Evolutionary conservation across 345 rosid species (phyloP), one percentile per base, ranked within the genome.

Genomic region (Populus tremula): DNA sequence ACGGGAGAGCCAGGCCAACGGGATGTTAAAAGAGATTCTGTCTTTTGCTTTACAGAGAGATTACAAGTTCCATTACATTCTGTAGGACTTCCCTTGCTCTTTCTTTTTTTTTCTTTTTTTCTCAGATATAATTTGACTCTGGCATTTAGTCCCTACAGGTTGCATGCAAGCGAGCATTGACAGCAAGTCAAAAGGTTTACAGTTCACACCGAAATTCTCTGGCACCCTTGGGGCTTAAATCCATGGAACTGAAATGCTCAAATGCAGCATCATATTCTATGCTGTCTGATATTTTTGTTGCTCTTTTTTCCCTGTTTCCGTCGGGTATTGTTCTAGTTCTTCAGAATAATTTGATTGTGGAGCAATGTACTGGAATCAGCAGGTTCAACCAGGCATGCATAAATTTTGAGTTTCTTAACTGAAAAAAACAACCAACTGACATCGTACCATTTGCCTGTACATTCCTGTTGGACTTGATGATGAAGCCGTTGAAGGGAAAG

Each of bases 21-120:
- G 75, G 69, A 61, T 69, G 17, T 59, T 27, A 76, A 73, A 54
- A 54, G 50, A 41, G 36, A 59, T 23, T 2, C 53, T 47, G 18
- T 27, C 4, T 23, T 47, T 64, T 75, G 54, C 27, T 64, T 23
- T 43, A 21, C 41, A 21, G 31, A 45, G 39, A 71, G 66, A 66
- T 53, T 31, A 38, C 29, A 27, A 27, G 59, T 56, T 45, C 54
- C 47, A 20, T 14, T 64, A 41, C 62, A 59, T 53, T 31, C 10
- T 62, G 45, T 18, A 59, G 64, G 20, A 0, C 16, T 14, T 11
- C 53, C 1, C 8, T 29, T 9, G 10, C 45, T 23, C 72, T 17
- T 27, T 17, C 20, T 21, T 7, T 0, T 53, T 0, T 0, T 3
- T 2, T 3, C 8, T 21, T 8, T 7, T 2, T 20, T 20, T 8